Evolutionary conservation across 257 asterid species (phyloP).

Genomic region (Gardenia jasminoides): DNA sequence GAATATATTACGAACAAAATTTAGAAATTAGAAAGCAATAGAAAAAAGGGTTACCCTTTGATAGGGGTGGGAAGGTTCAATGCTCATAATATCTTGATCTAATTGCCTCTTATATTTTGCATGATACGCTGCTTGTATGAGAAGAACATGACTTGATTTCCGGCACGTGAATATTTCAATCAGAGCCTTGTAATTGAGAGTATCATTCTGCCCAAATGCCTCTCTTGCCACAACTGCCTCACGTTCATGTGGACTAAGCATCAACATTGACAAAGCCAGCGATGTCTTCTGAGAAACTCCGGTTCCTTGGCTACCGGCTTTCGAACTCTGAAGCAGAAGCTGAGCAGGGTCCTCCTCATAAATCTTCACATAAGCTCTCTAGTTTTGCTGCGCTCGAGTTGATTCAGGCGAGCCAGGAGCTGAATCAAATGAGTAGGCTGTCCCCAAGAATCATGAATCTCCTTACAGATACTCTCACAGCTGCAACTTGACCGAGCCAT

Average conservation of each 20-base stretch:
- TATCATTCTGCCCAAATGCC: conserved; percentile 33
- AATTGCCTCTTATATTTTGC: conserved; percentile 42
- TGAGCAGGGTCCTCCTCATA: conserved; percentile 47
- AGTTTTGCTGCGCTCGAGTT: conserved; percentile 33
- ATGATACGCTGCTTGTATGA: conserved; percentile 56
- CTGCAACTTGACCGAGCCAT: conserved; percentile 30
- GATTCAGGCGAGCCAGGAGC: conserved; percentile 28
- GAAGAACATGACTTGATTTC: conserved; percentile 73
- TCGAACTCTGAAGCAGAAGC: conserved; percentile 7
- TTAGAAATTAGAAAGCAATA: background rate
- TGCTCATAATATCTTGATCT: conserved; percentile 48
- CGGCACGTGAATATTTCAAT: conserved; percentile 58
- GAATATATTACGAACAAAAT: background rate
- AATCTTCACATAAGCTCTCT: conserved; percentile 39
- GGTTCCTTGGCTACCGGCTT: conserved; percentile 5
- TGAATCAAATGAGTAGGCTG: conserved; percentile 21
- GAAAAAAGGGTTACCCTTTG: conserved; percentile 43
- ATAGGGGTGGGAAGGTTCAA: conserved; percentile 62
- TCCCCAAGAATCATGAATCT: conserved; percentile 37
- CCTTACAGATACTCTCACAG: conserved; percentile 40
- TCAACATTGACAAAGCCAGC: conserved; percentile 29
- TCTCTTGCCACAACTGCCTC: conserved; percentile 57
- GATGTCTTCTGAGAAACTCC: conserved; percentile 12
- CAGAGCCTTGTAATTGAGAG: conserved; percentile 37
- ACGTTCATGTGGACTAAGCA: conserved; percentile 53